Base-by-base conservation (phyloP, 805 yeast species). In the Wickerhamomyces pijperi region DNA sequence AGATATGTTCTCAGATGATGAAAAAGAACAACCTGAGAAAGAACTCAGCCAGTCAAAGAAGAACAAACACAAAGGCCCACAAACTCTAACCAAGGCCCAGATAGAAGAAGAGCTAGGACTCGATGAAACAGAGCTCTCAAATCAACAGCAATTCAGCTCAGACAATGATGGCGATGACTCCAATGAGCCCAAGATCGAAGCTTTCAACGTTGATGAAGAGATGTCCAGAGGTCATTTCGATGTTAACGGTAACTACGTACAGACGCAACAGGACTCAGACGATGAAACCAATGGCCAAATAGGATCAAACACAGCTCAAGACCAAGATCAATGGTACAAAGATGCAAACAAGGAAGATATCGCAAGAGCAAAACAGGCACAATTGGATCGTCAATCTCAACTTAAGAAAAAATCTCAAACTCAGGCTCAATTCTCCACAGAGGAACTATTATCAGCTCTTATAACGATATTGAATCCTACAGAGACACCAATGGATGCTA, bases 151-250 rank as follows among this genome's bases (percentile, higher is more conserved):
- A 47, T 16, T 40, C 7, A 53, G 48, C 3, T 39, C 36, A 8
- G 51, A 41, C 5, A 47, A 43, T 19, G 56, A 49, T 29, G 25
- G 39, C n/a, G 40, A 44, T 29, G 39, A 34, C 28, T 35, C 54
- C 50, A 34, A 39, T 7, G 53, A 42, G 12, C 63, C 78, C 1
- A 68, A 70, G 43, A 42, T 82, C 3, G 88, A 82, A 42, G 72
- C 82, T 0, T 82, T 82, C 56, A 69, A 74, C 51, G 55, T 82
- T 34, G 56, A 67, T 19, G 63, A 71, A 16, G 90, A 82, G 47
- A 55, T 63, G 34, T 68, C 68, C 39, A 74, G 70, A 35, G 90
- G 87, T 2, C 54, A 55, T 3, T 76, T 78, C 50, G 86, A 79
- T 46, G 64, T 59, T 31, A 72, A 70, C 32, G 85, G 86, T 1